phyloP scores from a whole-genome alignment of 352 stramenopile species.

The Globisporangium camurandrum region DNA sequence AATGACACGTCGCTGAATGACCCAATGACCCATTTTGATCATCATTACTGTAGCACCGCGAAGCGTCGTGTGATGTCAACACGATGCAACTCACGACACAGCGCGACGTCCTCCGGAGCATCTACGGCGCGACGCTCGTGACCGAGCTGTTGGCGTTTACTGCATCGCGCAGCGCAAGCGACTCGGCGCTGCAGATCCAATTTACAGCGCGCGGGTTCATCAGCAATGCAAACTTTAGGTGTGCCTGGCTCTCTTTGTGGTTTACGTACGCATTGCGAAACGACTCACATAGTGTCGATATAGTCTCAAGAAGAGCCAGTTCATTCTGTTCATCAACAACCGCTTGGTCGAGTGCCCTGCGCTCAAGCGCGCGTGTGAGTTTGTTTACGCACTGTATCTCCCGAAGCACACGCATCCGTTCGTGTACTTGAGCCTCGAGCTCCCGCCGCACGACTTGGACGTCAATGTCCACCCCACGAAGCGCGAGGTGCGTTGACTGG shows the following conservation, averaged over 20 bases:
- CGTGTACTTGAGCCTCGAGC: slow-evolving; percentile 94
- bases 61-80: slow-evolving; percentile 74
- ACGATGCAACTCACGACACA: slow-evolving; percentile 55
- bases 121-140: slow-evolving; percentile 68
- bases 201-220: slow-evolving; percentile 54
- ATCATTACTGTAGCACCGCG: no score
- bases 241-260: not conserved
- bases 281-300: not conserved
- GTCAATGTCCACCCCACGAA: slow-evolving; percentile 99
- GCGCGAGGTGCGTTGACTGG: slow-evolving; percentile 51
- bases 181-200: slow-evolving; percentile 18
- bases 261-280: not conserved
- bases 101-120: slow-evolving; percentile 61
- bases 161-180: slow-evolving; percentile 16
- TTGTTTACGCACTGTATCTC: slow-evolving; percentile 91
- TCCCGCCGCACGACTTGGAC: slow-evolving; percentile 93
- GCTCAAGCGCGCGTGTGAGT: slow-evolving; percentile 92
- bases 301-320: slow-evolving; percentile 76
- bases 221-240: slow-evolving; percentile 76
- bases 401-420: slow-evolving; percentile 95
- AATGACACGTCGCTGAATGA: no score
- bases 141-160: slow-evolving; percentile 53
- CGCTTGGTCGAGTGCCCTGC: slow-evolving; percentile 91
- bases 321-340: slow-evolving; percentile 98
- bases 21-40: no score